These are phyloP conservation scores for Pestalotiopsis sp. DNA, from an alignment of 2,329 filamentous ascomycete genomes.

Conservation along the genomic window DNA sequence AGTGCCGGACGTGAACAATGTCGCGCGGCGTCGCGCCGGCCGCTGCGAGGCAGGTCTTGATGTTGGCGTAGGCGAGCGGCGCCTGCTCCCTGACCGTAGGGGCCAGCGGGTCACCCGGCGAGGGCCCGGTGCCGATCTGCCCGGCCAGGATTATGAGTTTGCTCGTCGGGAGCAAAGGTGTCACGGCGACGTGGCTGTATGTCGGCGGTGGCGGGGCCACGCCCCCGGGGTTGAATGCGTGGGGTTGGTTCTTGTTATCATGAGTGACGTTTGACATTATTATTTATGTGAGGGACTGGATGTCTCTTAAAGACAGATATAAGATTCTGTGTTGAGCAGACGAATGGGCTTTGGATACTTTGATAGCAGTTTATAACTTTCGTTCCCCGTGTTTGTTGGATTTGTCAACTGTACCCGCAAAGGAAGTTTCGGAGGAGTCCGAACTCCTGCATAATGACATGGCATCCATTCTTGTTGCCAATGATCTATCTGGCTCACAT, in stretches of 20 bases:
- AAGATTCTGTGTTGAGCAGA: neutral
- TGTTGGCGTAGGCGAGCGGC: neutral
- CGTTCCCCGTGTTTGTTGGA: neutral
- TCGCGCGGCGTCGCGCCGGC: conserved; percentile 1
- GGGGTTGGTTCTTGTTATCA: neutral
- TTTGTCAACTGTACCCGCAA: neutral
- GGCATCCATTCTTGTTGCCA: neutral
- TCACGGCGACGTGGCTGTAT: conserved; percentile 2
- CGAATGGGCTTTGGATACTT: neutral
- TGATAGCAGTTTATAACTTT: neutral
- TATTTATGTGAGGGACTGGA: neutral
- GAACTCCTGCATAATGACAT: neutral
- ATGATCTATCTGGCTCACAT: neutral
- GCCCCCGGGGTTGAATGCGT: conserved; percentile 1
- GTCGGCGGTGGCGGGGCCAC: conserved; percentile 4
- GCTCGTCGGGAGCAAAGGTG: neutral
- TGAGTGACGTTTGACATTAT: neutral
- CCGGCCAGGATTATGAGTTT: neutral
- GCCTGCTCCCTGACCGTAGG: neutral
- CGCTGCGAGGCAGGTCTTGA: neutral
- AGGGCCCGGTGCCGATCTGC: neutral
- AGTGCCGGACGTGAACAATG: conserved; percentile 1
- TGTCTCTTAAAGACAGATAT: neutral
- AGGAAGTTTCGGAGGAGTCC: neutral
- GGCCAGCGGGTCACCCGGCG: no score